Base-by-base conservation (phyloP, 148 eudicot species). In the Vaccinium darrowii region DNA sequence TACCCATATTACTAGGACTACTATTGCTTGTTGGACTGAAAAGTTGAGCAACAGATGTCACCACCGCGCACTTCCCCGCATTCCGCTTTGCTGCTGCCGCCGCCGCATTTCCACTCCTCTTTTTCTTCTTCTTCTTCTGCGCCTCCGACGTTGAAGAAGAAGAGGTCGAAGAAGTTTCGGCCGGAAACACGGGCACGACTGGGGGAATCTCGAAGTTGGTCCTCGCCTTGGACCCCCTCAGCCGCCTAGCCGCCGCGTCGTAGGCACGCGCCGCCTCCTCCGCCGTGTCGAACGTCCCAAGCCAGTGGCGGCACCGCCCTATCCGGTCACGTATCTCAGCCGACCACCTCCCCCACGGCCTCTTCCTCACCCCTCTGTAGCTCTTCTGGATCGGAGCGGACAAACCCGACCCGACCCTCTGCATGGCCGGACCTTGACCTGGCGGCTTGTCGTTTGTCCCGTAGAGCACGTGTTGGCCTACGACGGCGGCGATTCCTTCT, bases 261-360 rank as follows among this genome's bases (percentile, higher is more conserved):
- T 95, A 95, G 0, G 98, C 97, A 23, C 95, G 92, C 60, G 98
- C 82, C 9, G 82, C 82, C 69, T 80, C 82, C 71, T 80, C 82
- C 51, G 82, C 82, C 27, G 82, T 92, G 88, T 95, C 95, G 82
- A 95, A 95, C 1, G 98, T 95, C 10, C 98, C 98, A 0, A 95
- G 92, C 98, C 98, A 95, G 88, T 94, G 98, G 2, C 98, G 63
- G 84, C 98, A 94, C 88, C 90, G 89, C 43, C 98, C 98, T 1
- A 95, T 90, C 0, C 96, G 84, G 91, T 95, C 98, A 3, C 98
- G 87, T 76, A 95, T 95, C 93, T 95, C 98, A 47, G 98, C 96
- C 80, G 98, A 95, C 91, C 90, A 95, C 86, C 98, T 80, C 33
- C 98, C 98, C 98, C 98, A 95, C 19, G 98, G 98, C 92, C 98